A percentile compares a stretch with the other conserved stretches of the same genome.
Evolutionary conservation across 2,329 filamentous ascomycete genomes (phyloP).

Genomic region (Aspergillus udagawae): DNA sequence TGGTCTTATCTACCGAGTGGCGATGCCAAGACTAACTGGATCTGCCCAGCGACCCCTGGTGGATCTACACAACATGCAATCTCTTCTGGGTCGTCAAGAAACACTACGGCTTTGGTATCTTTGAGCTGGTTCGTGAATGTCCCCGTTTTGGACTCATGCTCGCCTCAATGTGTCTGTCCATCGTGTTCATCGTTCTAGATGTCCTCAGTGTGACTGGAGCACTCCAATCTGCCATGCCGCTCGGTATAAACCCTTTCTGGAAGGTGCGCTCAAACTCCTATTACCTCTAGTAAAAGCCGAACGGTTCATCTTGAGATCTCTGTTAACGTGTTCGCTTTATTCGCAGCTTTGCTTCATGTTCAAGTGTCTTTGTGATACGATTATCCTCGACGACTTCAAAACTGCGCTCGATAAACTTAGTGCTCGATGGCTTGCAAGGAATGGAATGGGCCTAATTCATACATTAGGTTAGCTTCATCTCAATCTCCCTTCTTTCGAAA

Average conservation of each 20-base stretch:
- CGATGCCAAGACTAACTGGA: no score
- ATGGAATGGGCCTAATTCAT: no score
- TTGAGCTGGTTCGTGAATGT: slow-evolving; percentile 55
- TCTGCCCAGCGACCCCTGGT: not conserved
- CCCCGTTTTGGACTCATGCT: slow-evolving; percentile 48
- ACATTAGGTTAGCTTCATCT: no score
- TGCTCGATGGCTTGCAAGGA: no score
- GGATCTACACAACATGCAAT: slow-evolving; percentile 22
- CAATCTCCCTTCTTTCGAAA: no score
- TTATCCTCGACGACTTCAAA: slow-evolving; percentile 67
- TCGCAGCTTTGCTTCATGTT: slow-evolving; percentile 54
- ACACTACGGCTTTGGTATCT: slow-evolving; percentile 53
- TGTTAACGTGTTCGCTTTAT: no score
- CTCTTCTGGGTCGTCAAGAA: slow-evolving; percentile 58
- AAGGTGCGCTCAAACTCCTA: no score
- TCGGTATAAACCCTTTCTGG: not conserved
- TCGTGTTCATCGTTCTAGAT: not conserved
- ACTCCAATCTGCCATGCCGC: not conserved
- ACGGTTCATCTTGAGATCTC: no score
- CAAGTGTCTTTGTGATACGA: slow-evolving; percentile 65
- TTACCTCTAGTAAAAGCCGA: no score
- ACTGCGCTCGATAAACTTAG: slow-evolving; percentile 44
- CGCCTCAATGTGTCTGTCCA: slow-evolving; percentile 3
- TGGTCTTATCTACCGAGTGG: no score
- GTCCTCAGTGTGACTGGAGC: not conserved